phyloP scores from a whole-genome alignment of 495 filamentous ascomycete genomes.

The Aspergillus nidulans region DNA sequence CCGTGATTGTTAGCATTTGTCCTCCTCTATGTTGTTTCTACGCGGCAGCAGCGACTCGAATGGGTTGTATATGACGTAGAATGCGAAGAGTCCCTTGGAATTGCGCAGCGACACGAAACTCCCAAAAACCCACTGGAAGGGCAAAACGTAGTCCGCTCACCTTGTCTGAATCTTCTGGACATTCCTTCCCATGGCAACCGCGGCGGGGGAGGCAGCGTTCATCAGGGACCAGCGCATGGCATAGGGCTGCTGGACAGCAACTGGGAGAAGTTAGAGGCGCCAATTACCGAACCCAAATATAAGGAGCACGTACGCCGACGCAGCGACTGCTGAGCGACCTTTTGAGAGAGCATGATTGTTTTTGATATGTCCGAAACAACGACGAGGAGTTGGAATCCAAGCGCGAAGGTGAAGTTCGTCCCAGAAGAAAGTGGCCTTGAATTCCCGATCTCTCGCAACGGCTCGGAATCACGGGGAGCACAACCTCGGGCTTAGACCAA shows the following conservation, averaged over 20 bases:
- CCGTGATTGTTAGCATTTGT: constrained; percentile 9
- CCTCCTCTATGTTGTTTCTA: not conserved
- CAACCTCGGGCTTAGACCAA: constrained; percentile 40
- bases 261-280: constrained; percentile 22
- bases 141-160: constrained; percentile 30
- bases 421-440: constrained; percentile 22
- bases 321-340: constrained; percentile 61
- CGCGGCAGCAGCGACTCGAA: not conserved
- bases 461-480: constrained; percentile 39
- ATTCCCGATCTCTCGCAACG: constrained; percentile 24
- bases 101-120: not conserved
- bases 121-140: not conserved
- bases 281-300: constrained; percentile 14
- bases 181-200: constrained; percentile 43
- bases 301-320: constrained; percentile 56
- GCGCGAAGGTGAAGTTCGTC: constrained; percentile 14
- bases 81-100: not conserved
- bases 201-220: constrained; percentile 46
- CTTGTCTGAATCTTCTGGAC: constrained; percentile 55
- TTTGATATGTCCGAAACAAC: constrained; percentile 13
- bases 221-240: constrained; percentile 45
- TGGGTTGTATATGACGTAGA: constrained; percentile 28
- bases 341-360: constrained; percentile 60
- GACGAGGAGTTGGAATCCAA: constrained; percentile 9
- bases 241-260: constrained; percentile 49